Evolutionary conservation across 75 land plant genomes (phyloP).

Genomic region (Larix kaempferi): DNA sequence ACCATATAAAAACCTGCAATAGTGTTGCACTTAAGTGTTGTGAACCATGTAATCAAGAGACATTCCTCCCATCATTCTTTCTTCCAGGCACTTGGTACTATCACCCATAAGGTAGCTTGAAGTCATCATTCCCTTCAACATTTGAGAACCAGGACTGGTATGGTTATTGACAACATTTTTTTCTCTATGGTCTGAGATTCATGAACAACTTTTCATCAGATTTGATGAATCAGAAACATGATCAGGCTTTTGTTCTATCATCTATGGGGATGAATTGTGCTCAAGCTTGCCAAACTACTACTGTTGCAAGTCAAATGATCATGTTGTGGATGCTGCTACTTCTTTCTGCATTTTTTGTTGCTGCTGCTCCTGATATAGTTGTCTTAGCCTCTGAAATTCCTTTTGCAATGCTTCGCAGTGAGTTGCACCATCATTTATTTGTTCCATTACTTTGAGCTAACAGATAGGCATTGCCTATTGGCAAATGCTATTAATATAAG

Average conservation of each 20-base stretch:
- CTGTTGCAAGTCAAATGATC: conserved; percentile 22
- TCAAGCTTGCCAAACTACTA: conserved; percentile 35
- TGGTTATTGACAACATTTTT: conserved; percentile 1
- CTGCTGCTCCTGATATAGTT: conserved; percentile 35
- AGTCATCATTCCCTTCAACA: conserved; percentile 15
- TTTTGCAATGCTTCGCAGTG: conserved; percentile 35
- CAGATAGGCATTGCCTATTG: no score
- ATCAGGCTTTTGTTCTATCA: conserved; percentile 11
- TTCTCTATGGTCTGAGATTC: conserved; percentile 2
- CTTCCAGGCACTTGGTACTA: conserved; percentile 15
- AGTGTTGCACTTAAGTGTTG: conserved; percentile 17
- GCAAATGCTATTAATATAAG: no score
- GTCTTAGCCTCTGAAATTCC: conserved; percentile 33
- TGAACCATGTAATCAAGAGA: conserved; percentile 29
- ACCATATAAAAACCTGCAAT: background rate
- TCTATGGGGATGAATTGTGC: conserved; percentile 6
- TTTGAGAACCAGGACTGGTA: conserved; percentile 8
- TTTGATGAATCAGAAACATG: conserved; percentile 10
- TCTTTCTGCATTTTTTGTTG: conserved; percentile 11
- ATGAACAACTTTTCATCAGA: conserved; percentile 4
- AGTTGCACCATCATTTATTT: conserved; percentile 16
- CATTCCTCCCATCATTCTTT: conserved; percentile 11
- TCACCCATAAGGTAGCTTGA: conserved; percentile 24
- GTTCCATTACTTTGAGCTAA: background rate
- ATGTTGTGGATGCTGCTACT: conserved; percentile 14